Base-by-base conservation (phyloP, 2,329 filamentous ascomycete genomes). In the Elsinoe perseae region DNA sequence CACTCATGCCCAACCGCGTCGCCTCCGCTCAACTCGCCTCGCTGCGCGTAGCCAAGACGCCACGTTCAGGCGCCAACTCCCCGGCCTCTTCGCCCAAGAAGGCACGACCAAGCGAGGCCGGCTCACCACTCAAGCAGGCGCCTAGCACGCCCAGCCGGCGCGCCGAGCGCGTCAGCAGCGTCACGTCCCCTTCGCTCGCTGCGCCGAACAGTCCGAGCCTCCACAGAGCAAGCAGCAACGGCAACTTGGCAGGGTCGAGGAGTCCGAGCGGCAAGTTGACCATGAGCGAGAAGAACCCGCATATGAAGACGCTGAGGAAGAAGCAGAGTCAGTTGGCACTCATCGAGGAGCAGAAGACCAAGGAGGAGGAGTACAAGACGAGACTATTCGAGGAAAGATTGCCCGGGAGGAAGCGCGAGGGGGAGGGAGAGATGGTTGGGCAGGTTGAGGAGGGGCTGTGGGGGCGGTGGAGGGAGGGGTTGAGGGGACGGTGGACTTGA, bases 381-480 rank as follows among this genome's bases (percentile, higher is more conserved):
- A 69, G 65, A 50, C 78, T 54, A 66, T 69, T 74, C 59, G 75
- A 75, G 64, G 75, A 72, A 65, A 78, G 79, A 62, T 70, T 84
- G 61, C 82, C 81, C 1, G 83, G 80, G 9, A 76, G 80, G 61
- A 69, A 75, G 48, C 73, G 78, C 57, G 80, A 40, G n/a, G 53
- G 23, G 12, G 28, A 44, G 28, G 53, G 42, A 12, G 36, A 83
- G 70, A 92, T 96, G 71, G 87, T 86, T 62, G 89, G 89, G 66
- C 83, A 95, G 68, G 77, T 97, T 34, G 89, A 88, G 1, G 90
- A 96, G 69, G 88, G 95, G 18, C 80, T 98, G 18, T 97, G 96
- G 72, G 83, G 85, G 14, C 82, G 92, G 42, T 98, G 93, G 93
- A 83, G 85, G 2, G 88, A 95, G 58, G 90, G 89, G 1, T 74